Percentiles rank a stretch among this genome's conserved stretches.
These are phyloP conservation scores for Asterophora lycoperdoides DNA, from an alignment of 768 basidiomycete genomes.

Conservation along the genomic window DNA sequence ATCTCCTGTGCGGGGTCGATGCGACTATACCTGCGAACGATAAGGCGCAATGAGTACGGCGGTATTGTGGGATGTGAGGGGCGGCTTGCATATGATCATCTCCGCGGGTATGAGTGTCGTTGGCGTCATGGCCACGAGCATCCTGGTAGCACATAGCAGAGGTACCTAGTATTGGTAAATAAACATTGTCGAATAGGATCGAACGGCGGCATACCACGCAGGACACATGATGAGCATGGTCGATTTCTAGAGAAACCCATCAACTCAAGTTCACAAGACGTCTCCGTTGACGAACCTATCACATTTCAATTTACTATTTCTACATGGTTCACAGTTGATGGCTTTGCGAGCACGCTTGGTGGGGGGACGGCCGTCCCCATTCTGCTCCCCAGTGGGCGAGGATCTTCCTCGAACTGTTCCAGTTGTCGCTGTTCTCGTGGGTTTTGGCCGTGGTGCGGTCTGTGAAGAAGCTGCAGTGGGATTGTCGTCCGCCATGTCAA, in stretches of 20 bases:
- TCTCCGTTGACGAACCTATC: constrained; percentile 53
- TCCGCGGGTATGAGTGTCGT: constrained; percentile 47
- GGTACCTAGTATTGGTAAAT: constrained; percentile 49
- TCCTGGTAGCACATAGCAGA: constrained; percentile 79
- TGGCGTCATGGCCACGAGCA: constrained; percentile 57
- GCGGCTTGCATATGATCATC: constrained; percentile 56
- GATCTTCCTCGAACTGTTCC: constrained; percentile 48
- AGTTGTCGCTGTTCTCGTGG: constrained; percentile 32
- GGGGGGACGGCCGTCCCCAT: constrained; percentile 55
- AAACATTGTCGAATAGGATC: neutral
- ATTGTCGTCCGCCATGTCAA: constrained; percentile 35
- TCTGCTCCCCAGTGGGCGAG: constrained; percentile 46
- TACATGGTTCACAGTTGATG: constrained; percentile 86
- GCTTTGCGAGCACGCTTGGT: constrained; percentile 83
- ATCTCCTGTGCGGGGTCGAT: constrained; percentile 66
- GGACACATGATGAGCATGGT: constrained; percentile 84
- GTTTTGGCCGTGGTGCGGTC: constrained; percentile 37
- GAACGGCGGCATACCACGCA: constrained; percentile 54
- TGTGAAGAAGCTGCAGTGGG: constrained; percentile 34
- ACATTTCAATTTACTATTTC: constrained; percentile 85
- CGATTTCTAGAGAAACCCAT: constrained; percentile 53
- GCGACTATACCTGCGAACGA: constrained; percentile 34
- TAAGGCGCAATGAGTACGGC: constrained; percentile 16
- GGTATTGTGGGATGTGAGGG: constrained; percentile 11
- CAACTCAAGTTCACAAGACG: constrained; percentile 12